Conservation (phyloP, 208 protist genomes). For the Cochliopodium minus region DNA sequence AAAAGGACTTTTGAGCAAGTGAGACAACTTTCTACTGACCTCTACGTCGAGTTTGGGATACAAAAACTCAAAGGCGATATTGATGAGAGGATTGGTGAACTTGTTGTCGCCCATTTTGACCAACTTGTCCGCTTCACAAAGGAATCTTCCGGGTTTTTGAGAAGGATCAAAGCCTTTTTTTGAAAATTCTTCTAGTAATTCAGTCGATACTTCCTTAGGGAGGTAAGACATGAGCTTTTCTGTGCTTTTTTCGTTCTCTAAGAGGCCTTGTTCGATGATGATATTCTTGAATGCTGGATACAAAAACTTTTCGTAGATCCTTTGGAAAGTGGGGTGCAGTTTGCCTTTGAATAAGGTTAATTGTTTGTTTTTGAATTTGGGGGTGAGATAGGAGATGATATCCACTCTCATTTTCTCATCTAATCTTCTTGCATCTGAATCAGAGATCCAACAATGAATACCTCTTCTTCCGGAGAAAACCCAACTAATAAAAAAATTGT, state of each 20-base stretch:
- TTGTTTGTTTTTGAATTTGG: too few relatives aligned
- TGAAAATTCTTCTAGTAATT: too few relatives aligned
- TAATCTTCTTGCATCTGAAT: conserved; percentile 61
- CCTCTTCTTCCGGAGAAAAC: conserved; percentile 93
- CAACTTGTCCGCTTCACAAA: too few relatives aligned
- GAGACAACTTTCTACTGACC: conserved; percentile 81
- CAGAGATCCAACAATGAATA: conserved; percentile 96
- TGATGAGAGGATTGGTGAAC: not conserved
- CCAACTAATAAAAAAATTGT: conserved; percentile 50
- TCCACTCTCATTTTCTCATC: conserved; percentile 65
- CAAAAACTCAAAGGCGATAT: conserved; percentile 45
- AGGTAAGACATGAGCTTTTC: too few relatives aligned
- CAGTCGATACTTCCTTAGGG: too few relatives aligned
- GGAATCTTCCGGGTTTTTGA: too few relatives aligned
- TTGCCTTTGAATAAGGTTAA: too few relatives aligned
- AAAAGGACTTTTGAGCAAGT: conserved; percentile 93
- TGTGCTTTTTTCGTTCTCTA: too few relatives aligned
- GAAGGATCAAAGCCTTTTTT: too few relatives aligned
- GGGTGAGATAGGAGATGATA: too few relatives aligned
- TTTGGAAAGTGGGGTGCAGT: conserved; percentile 11
- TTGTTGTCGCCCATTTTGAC: too few relatives aligned
- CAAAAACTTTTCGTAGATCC: conserved; percentile 9
- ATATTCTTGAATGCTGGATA: conserved; percentile 50
- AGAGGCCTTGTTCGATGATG: conserved; percentile 33
- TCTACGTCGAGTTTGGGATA: conserved; percentile 90